Evolutionary conservation across 2,329 filamentous ascomycete species (phyloP).

Genomic region (Colletotrichum echinochloae): DNA sequence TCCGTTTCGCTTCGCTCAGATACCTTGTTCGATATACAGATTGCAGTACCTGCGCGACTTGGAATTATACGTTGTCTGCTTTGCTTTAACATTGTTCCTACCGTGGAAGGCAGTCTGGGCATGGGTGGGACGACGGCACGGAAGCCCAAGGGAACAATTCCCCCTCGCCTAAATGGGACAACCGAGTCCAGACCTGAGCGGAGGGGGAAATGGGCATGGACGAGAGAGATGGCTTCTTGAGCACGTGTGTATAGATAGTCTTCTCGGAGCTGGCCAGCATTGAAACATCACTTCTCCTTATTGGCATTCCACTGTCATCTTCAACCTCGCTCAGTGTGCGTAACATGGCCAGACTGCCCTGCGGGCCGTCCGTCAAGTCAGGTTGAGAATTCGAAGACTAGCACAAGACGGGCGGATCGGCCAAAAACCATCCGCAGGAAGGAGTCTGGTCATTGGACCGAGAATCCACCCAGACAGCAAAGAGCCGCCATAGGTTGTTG

Average conservation of each 20-base stretch:
- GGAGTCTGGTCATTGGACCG: background rate
- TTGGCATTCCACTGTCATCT: background rate
- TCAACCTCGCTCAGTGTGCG: background rate
- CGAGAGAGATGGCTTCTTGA: slow-evolving; percentile 21
- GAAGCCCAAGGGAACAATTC: background rate
- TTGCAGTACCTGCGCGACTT: slow-evolving; percentile 43
- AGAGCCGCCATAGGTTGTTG: background rate
- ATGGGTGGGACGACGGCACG: slow-evolving; percentile 7
- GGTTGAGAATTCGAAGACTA: background rate
- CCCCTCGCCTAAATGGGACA: background rate
- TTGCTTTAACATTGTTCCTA: slow-evolving; percentile 23
- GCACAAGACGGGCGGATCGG: background rate
- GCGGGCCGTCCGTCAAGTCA: background rate
- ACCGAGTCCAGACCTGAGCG: background rate
- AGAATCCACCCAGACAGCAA: background rate
- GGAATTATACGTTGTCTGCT: slow-evolving; percentile 29
- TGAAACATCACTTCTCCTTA: slow-evolving; percentile 39
- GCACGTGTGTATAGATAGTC: slow-evolving; percentile 37
- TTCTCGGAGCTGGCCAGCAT: slow-evolving; percentile 29
- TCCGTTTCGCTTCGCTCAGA: slow-evolving; percentile 53
- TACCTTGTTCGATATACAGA: slow-evolving; percentile 72
- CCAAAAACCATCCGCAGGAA: background rate
- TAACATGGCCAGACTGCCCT: background rate
- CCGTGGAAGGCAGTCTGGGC: slow-evolving; percentile 26
- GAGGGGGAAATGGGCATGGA: background rate